phyloP scores from a whole-genome alignment of 2,329 filamentous ascomycete genomes.

The Venturia carpophila region DNA sequence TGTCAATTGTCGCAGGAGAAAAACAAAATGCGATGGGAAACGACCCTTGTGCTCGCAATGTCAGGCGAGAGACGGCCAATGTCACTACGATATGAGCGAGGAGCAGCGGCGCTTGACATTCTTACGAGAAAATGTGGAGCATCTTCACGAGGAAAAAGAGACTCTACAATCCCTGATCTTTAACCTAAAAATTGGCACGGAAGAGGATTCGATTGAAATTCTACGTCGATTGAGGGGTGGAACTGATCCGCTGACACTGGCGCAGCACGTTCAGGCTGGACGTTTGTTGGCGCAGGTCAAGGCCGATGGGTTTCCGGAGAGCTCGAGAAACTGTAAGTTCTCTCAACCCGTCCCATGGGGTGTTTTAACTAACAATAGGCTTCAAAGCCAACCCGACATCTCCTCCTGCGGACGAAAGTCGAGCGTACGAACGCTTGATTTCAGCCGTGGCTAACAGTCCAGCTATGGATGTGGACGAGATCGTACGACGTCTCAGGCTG shows the following conservation, averaged over 20 bases:
- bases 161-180: constrained; percentile 21
- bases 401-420: not conserved
- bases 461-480: constrained; percentile 21
- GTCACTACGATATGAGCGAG: constrained; percentile 25
- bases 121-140: constrained; percentile 23
- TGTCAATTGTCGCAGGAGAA: constrained; percentile 23
- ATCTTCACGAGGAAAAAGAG: constrained; percentile 22
- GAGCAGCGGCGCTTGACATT: constrained; percentile 24
- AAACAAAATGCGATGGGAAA: constrained; percentile 25
- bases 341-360: not conserved
- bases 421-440: constrained; percentile 11
- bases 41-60: constrained; percentile 23
- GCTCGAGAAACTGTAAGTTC: constrained; percentile 19
- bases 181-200: constrained; percentile 21
- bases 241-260: constrained; percentile 20
- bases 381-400: not conserved
- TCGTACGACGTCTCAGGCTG: constrained; percentile 19
- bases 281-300: constrained; percentile 20
- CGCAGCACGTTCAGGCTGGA: constrained; percentile 22
- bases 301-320: constrained; percentile 14
- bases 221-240: constrained; percentile 22
- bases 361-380: not conserved
- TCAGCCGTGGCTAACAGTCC: not conserved
- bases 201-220: constrained; percentile 22
- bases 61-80: constrained; percentile 21